These are phyloP conservation scores for Metschnikowia aberdeeniae DNA, from an alignment of 805 yeast species.

Conservation along the genomic window DNA sequence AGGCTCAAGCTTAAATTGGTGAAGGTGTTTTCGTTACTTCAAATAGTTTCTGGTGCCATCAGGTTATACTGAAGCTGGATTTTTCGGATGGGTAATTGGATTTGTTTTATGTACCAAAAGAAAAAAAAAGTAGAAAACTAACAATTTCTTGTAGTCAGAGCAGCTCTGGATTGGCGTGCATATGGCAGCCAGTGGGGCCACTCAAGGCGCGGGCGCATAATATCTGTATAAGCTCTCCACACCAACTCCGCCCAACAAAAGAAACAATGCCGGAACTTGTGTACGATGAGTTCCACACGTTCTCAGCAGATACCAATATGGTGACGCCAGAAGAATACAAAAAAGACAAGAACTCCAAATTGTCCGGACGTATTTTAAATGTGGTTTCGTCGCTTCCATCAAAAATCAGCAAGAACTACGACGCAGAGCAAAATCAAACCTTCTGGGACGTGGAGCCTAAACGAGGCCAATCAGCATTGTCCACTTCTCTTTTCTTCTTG, in stretches of 20 bases:
- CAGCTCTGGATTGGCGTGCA: neutral
- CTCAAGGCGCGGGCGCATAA: neutral
- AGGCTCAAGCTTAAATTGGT: slow-evolving; percentile 21
- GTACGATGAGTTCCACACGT: slow-evolving; percentile 22
- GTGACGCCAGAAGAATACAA: slow-evolving; percentile 30
- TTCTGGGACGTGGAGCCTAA: slow-evolving; percentile 58
- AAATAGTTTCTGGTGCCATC: slow-evolving; percentile 2
- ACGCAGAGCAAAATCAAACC: slow-evolving; percentile 26
- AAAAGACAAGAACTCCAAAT: slow-evolving; percentile 26
- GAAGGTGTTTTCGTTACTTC: slow-evolving; percentile 5
- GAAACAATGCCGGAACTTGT: slow-evolving; percentile 13
- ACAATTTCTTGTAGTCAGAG: neutral
- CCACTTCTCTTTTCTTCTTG: slow-evolving; percentile 67
- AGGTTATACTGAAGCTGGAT: slow-evolving; percentile 6
- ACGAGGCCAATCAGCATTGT: slow-evolving; percentile 82
- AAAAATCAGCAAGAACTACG: slow-evolving; percentile 45
- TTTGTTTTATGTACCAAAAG: slow-evolving; percentile 22
- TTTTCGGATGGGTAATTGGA: slow-evolving; percentile 24
- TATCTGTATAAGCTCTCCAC: slow-evolving; percentile 2
- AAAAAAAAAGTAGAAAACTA: slow-evolving; percentile 16
- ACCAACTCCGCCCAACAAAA: neutral
- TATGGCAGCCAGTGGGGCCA: too few relatives aligned
- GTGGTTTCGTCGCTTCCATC: slow-evolving; percentile 68
- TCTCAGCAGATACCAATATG: slow-evolving; percentile 16
- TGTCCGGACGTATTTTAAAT: slow-evolving; percentile 65